Evolutionary conservation across 345 rosid genomes (phyloP).

Genomic region (Toxicodendron radicans): DNA sequence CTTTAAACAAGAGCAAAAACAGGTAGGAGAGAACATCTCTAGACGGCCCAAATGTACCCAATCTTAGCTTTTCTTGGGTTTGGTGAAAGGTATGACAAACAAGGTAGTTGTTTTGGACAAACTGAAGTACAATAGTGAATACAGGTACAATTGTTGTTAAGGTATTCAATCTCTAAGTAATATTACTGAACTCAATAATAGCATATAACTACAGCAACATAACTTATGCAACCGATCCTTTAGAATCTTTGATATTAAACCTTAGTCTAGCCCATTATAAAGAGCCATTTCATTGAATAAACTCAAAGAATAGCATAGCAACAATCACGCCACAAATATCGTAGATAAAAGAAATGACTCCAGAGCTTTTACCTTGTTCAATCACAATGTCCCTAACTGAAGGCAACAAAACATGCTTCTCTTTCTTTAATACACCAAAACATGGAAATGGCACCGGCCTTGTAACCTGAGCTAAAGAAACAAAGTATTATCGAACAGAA

Average conservation of each 20-base stretch:
- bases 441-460: slow-evolving; percentile 66
- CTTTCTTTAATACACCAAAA: slow-evolving; percentile 63
- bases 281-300: not conserved
- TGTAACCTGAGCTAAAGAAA: slow-evolving; percentile 39
- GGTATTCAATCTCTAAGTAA: not conserved
- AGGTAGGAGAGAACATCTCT: not conserved
- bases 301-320: not conserved
- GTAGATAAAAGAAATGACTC: not conserved
- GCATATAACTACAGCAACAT: not conserved
- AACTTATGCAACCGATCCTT: not conserved
- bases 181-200: not conserved
- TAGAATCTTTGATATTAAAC: not conserved
- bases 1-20: not conserved
- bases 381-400: slow-evolving; percentile 61
- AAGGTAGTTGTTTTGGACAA: not conserved
- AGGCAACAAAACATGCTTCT: slow-evolving; percentile 66
- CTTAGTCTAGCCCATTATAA: not conserved
- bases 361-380: slow-evolving; percentile 54
- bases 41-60: not conserved
- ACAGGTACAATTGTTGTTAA: not conserved
- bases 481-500: slow-evolving; percentile 1
- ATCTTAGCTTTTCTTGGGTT: not conserved
- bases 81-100: not conserved
- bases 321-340: not conserved
- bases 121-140: not conserved